Evolutionary conservation across 495 filamentous ascomycete species (phyloP).

Genomic region (Neurospora tetrasperma): DNA sequence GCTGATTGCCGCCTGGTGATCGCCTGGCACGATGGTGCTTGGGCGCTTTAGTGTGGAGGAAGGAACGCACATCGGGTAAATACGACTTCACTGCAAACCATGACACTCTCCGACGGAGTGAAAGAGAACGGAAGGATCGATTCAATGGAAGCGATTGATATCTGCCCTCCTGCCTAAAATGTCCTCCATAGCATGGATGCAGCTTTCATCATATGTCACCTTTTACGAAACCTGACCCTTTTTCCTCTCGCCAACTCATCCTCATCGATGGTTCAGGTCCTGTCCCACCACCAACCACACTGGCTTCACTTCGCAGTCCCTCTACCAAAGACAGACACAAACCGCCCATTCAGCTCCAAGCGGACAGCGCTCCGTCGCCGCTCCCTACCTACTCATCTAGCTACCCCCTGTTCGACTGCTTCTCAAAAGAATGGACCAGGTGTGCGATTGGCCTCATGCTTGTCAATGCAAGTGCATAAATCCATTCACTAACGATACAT

Average conservation of each 20-base stretch:
- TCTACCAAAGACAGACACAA: background rate
- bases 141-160: too few species aligned
- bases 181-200: too few species aligned
- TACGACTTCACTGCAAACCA: background rate
- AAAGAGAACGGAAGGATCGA: too few species aligned
- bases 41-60: background rate
- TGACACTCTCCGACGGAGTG: background rate
- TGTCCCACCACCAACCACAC: too few species aligned
- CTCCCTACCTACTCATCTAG: background rate
- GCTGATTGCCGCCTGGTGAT: background rate
- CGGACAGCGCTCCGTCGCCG: background rate
- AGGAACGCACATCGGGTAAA: background rate
- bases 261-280: too few species aligned
- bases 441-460: background rate
- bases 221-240: too few species aligned
- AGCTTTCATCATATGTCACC: too few species aligned
- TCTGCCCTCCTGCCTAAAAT: too few species aligned
- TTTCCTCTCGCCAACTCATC: too few species aligned
- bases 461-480: background rate
- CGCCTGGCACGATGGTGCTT: background rate
- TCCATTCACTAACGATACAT: background rate
- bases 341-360: background rate
- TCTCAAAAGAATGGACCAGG: background rate
- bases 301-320: too few species aligned
- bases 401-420: background rate